A percentile compares a stretch with the other conserved stretches of the same genome.
Conservation (phyloP, 805 yeast genomes). For the Lipomyces chichibuensis region DNA sequence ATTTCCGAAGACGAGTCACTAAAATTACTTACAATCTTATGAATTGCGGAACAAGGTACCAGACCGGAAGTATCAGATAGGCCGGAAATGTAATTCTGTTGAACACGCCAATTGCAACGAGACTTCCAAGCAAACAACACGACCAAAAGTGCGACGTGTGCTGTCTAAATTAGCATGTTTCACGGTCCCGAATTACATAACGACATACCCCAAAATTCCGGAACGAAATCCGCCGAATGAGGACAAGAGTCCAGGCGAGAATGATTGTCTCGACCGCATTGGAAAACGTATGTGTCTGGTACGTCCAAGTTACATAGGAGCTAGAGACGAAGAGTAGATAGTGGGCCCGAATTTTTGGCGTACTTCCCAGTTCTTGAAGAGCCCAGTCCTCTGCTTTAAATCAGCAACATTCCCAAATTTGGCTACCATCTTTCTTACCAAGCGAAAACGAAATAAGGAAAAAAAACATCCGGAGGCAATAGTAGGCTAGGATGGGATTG, state of each 20-base stretch:
- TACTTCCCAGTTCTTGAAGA: conserved; percentile 31
- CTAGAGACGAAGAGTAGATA: conserved; percentile 51
- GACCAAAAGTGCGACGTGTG: conserved; percentile 28
- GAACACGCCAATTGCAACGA: conserved; percentile 70
- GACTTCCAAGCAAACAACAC: conserved; percentile 48
- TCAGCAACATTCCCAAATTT: not conserved
- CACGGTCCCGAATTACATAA: not conserved
- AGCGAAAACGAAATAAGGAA: conserved; percentile 27
- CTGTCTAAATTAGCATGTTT: conserved; percentile 21
- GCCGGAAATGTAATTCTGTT: conserved; percentile 83
- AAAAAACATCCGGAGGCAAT: conserved; percentile 31
- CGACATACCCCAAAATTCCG: conserved; percentile 23
- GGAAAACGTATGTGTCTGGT: conserved; percentile 88
- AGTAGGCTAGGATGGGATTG: conserved; percentile 29
- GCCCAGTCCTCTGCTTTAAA: conserved; percentile 32
- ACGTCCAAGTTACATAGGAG: conserved; percentile 72
- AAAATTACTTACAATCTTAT: conserved; percentile 17
- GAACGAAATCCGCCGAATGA: conserved; percentile 46
- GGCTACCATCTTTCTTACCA: conserved; percentile 10
- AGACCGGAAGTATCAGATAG: conserved; percentile 68
- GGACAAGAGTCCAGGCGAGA: conserved; percentile 54
- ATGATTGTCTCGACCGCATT: conserved; percentile 71
- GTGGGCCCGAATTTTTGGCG: conserved; percentile 31
- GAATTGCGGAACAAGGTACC: conserved; percentile 24
- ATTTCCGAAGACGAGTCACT: not conserved